Evolutionary conservation across 495 filamentous ascomycete genomes (phyloP).

Genomic region (Amphirosellinia nigrospora): DNA sequence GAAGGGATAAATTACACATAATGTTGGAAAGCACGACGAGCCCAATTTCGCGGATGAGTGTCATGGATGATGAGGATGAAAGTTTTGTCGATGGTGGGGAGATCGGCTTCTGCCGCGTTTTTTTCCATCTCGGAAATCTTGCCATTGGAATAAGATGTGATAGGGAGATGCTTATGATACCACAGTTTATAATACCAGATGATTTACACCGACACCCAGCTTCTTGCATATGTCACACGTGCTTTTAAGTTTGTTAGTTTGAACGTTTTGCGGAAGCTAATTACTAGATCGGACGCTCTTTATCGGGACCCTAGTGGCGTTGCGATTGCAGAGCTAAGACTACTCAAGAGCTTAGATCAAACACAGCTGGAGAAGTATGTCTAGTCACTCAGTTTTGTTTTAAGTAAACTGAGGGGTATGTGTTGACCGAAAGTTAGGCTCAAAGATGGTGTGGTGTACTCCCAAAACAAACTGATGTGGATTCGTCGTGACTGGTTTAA

Average conservation of each 20-base stretch:
- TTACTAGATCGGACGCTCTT: not conserved
- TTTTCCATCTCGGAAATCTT: not conserved
- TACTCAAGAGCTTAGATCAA: not conserved
- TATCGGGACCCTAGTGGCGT: not conserved
- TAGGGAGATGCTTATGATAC: slow-evolving; percentile 18
- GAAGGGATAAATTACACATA: not conserved
- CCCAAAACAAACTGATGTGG: not conserved
- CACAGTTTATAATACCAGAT: slow-evolving; percentile 22
- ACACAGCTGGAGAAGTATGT: not conserved
- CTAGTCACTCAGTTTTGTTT: not conserved
- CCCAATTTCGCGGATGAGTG: not conserved
- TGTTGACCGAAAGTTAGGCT: too few relatives aligned
- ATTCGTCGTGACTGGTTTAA: not conserved
- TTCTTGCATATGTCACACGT: not conserved
- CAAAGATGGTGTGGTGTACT: too few relatives aligned
- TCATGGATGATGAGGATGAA: not conserved
- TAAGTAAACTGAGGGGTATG: not conserved
- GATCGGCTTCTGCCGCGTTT: not conserved
- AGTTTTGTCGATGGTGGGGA: not conserved
- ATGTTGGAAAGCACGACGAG: not conserved
- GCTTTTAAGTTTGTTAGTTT: not conserved
- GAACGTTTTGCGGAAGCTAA: not conserved
- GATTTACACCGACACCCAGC: slow-evolving; percentile 4
- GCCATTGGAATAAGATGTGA: not conserved
- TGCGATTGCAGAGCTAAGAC: not conserved